Conservation (phyloP, 1,284 basidiomycete species). For the Cutaneotrichosporon sp. region DNA sequence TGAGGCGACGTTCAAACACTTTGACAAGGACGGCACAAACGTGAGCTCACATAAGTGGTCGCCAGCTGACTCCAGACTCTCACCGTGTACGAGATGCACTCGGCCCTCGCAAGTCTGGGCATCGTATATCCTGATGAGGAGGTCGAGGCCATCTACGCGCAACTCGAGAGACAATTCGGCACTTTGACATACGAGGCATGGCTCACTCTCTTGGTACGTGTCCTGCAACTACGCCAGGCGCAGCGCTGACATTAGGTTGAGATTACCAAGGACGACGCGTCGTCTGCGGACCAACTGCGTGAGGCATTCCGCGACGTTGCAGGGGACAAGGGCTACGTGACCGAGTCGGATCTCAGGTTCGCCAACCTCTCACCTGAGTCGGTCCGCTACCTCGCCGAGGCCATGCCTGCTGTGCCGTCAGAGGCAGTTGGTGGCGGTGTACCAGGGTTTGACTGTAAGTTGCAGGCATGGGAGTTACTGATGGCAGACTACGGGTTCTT, state of each 20-base stretch:
- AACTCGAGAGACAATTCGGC: conserved; percentile 80
- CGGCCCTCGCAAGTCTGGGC: conserved; percentile 88
- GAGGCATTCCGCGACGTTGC: conserved; percentile 93
- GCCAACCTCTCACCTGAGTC: conserved; percentile 77
- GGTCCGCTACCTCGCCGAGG: conserved; percentile 71
- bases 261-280: conserved; percentile 88
- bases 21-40: conserved; percentile 89
- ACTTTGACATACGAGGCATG: conserved; percentile 92
- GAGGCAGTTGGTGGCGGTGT: conserved; percentile 12
- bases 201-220: conserved; percentile 73
- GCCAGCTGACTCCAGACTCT: conserved; percentile 59
- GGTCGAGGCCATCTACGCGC: conserved; percentile 75
- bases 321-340: conserved; percentile 81
- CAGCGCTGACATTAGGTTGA: conserved; percentile 64
- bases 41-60: conserved; percentile 26
- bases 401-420: conserved; percentile 36
- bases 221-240: conserved; percentile 46
- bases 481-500: conserved; percentile 45
- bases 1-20: conserved; percentile 95
- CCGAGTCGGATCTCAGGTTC: conserved; percentile 85
- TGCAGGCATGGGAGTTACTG: not conserved
- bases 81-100: conserved; percentile 79
- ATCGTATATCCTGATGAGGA: conserved; percentile 92
- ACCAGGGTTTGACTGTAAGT: conserved; percentile 48
- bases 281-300: conserved; percentile 84